Conservation (phyloP, 148 eudicot genomes). For the Rhododendron mucronatum region DNA sequence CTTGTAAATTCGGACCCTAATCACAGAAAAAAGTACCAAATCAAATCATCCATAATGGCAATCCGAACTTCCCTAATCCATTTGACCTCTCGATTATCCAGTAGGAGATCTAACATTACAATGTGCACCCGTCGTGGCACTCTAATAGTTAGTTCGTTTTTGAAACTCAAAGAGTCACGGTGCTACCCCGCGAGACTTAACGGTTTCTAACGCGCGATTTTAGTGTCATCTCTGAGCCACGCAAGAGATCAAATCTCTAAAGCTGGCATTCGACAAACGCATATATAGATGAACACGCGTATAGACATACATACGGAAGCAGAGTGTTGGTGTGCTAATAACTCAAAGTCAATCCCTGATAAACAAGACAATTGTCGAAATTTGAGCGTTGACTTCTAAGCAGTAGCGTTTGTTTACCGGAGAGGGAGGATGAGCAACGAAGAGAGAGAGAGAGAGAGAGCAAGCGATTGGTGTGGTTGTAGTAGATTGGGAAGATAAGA, state of each 20-base stretch:
- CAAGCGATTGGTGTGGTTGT: not conserved
- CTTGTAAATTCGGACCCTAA: not conserved
- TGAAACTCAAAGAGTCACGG: not conserved
- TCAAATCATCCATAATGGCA: not conserved
- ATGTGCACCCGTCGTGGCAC: not conserved
- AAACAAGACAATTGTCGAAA: not conserved
- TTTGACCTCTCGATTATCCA: not conserved
- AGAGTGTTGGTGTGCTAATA: not conserved
- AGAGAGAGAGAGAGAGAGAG: not conserved
- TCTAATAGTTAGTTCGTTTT: too few relatives aligned
- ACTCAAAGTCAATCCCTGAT: not conserved
- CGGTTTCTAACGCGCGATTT: not conserved
- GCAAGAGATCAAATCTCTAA: not conserved
- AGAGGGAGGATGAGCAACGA: slow-evolving; percentile 1
- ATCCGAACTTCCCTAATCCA: not conserved
- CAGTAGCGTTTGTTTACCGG: not conserved
- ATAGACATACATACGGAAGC: not conserved
- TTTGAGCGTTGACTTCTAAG: not conserved
- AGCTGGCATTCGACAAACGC: not conserved
- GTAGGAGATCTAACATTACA: not conserved
- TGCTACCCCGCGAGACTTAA: not conserved
- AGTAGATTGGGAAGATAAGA: not conserved
- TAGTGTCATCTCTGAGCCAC: not conserved
- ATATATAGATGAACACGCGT: too few relatives aligned
- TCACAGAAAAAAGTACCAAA: not conserved